Evolutionary conservation across 345 rosid genomes (phyloP).

Genomic region (Barbarea vulgaris): DNA sequence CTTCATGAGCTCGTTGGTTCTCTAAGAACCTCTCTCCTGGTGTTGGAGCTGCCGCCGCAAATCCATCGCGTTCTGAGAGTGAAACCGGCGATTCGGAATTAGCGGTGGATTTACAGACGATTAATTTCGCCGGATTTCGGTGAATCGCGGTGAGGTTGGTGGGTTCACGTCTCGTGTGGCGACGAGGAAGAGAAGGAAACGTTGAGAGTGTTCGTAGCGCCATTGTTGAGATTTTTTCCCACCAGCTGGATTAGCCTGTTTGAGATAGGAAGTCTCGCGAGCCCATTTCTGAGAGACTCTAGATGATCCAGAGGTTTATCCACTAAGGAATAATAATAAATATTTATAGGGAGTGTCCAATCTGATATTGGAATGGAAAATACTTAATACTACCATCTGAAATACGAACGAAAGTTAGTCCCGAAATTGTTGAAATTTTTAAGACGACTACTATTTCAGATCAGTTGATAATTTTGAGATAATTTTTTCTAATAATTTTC

Average conservation of each 20-base stretch:
- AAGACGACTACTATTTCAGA: no score
- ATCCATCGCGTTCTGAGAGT: slow-evolving; percentile 50
- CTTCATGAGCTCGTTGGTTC: slow-evolving; percentile 58
- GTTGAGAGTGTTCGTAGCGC: slow-evolving; percentile 61
- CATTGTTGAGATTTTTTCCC: slow-evolving; percentile 42
- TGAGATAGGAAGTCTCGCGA: not conserved
- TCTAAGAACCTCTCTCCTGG: slow-evolving; percentile 75
- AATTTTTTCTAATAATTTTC: no score
- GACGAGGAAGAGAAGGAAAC: slow-evolving; percentile 53
- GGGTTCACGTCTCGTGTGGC: slow-evolving; percentile 37
- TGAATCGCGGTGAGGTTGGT: slow-evolving; percentile 39
- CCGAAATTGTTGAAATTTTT: no score
- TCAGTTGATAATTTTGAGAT: no score
- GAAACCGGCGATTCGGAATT: slow-evolving; percentile 39
- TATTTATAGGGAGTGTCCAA: no score
- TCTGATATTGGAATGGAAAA: no score
- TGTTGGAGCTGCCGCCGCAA: slow-evolving; percentile 76
- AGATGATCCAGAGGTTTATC: not conserved
- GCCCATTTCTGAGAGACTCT: not conserved
- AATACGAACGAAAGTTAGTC: no score
- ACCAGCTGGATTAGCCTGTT: not conserved
- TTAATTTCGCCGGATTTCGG: slow-evolving; percentile 28
- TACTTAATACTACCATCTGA: no score
- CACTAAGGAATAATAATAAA: not conserved
- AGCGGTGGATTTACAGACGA: slow-evolving; percentile 48